Base-by-base conservation (phyloP, 2,329 filamentous ascomycete genomes). In the Claviceps capensis region DNA sequence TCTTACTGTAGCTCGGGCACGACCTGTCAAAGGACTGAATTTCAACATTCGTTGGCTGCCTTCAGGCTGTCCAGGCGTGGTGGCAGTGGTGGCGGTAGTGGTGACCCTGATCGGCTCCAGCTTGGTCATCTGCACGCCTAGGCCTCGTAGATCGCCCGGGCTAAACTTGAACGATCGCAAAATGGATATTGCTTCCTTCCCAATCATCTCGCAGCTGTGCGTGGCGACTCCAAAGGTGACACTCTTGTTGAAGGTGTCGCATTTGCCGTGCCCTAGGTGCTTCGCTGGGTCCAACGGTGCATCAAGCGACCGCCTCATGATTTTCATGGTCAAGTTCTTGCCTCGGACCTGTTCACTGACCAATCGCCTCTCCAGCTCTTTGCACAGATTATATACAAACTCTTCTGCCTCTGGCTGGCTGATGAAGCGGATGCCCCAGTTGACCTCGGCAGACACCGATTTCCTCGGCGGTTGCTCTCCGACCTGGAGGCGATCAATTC, bases 351-450 rank as follows among this genome's bases (percentile, higher is more conserved):
- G 77, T 63, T 96, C 88, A 57, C 89, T 86, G 22, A 89, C 63
- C 17, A 98, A 70, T 1, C 93, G 79, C 52, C 83, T 84, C 59
- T 90, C 83, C 6, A 98, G 71, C 66, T 98, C 93, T 52, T 83
- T 83, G 62, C 87, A 93, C 0, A 98, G 72, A 57, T 87, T 93
- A 55, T 81, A 73, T 34, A 97, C 77, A 64, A 98, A 98, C 57
- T 94, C 88, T 54, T 97, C 91, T 0, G 89, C 90, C 67, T 98
- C 91, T n/a, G 80, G 77, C 62, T 96, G 88, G 54, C 78, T 94
- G 58, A 93, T 81, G 63, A 98, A 98, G 5, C 93, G 83, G 52
- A 98, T 95, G 2, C 94, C 93, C 93, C 93, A 98, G 61, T 93
- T 98, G 56, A 98, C 88, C 65, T 98, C 93, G 1, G 91, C 91